Percentiles rank a stretch among this genome's conserved stretches.
Evolutionary conservation across 768 basidiomycete species (phyloP).

Genomic region (Psilocybe cubensis): DNA sequence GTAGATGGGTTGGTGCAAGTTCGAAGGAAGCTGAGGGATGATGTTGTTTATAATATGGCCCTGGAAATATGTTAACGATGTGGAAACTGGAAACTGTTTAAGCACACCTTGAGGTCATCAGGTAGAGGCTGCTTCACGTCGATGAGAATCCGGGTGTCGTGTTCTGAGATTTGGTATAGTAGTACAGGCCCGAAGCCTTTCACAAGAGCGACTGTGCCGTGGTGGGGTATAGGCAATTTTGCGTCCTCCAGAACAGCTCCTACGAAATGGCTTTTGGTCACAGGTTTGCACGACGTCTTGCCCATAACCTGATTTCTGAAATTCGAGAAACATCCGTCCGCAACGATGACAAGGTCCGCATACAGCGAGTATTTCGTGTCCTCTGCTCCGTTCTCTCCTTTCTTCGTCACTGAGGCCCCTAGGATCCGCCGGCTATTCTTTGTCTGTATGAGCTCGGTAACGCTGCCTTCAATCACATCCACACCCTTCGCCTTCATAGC

Average conservation of each 20-base stretch:
- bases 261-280: slow-evolving; percentile 78
- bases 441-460: slow-evolving; percentile 72
- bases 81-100: not conserved
- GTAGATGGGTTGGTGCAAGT: slow-evolving; percentile 67
- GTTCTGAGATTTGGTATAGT: slow-evolving; percentile 87
- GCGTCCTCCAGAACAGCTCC: slow-evolving; percentile 85
- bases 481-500: slow-evolving; percentile 66
- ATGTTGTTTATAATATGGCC: slow-evolving; percentile 72
- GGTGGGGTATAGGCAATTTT: slow-evolving; percentile 69
- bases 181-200: slow-evolving; percentile 87
- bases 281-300: slow-evolving; percentile 47
- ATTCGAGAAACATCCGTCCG: slow-evolving; percentile 95
- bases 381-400: slow-evolving; percentile 25
- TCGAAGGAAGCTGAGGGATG: slow-evolving; percentile 78
- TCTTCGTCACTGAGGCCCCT: slow-evolving; percentile 67
- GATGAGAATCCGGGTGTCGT: slow-evolving; percentile 92
- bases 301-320: slow-evolving; percentile 78
- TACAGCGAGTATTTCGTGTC: slow-evolving; percentile 51
- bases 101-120: slow-evolving; percentile 71
- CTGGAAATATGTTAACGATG: slow-evolving; percentile 36
- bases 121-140: slow-evolving; percentile 88
- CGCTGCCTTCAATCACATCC: slow-evolving; percentile 85
- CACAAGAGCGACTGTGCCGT: slow-evolving; percentile 85
- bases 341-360: slow-evolving; percentile 83
- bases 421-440: slow-evolving; percentile 51